These are phyloP conservation scores for Pseudopyrenochaeta lycopersici DNA, from an alignment of 2,329 filamentous ascomycete genomes.

Conservation along the genomic window DNA sequence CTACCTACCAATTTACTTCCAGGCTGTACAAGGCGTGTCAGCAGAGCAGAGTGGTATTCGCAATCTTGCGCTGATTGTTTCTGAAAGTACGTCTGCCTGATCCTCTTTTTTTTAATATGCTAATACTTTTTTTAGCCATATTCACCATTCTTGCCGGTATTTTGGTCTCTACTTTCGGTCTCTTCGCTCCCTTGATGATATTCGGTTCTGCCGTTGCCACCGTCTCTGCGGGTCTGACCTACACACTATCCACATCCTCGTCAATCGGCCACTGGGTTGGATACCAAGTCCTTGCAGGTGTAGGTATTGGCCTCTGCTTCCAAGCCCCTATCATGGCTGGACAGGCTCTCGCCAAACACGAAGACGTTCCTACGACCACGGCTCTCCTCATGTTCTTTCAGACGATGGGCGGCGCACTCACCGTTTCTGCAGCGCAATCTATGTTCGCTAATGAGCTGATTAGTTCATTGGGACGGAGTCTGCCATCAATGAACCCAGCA, in stretches of 20 bases:
- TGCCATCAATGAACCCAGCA: constrained; percentile 29
- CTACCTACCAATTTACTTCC: constrained; percentile 61
- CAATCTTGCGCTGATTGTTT: constrained; percentile 54
- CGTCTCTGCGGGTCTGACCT: constrained; percentile 53
- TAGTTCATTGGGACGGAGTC: constrained; percentile 36
- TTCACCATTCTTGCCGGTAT: constrained; percentile 39
- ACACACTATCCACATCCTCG: constrained; percentile 51
- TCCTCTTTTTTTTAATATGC: too few species aligned
- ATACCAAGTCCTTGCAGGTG: constrained; percentile 56
- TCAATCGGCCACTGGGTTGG: constrained; percentile 54
- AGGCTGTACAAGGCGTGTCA: constrained; percentile 48
- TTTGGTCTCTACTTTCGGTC: constrained; percentile 44
- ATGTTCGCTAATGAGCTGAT: constrained; percentile 46
- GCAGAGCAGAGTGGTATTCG: constrained; percentile 52
- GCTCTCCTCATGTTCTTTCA: constrained; percentile 36
- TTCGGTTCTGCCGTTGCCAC: constrained; percentile 39
- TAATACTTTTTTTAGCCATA: constrained; percentile 14
- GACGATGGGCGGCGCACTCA: constrained; percentile 53
- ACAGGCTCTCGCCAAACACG: constrained; percentile 29
- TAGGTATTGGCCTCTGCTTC: constrained; percentile 43
- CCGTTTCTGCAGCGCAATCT: constrained; percentile 50
- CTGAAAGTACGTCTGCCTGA: background rate
- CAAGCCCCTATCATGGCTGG: constrained; percentile 45
- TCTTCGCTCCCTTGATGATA: constrained; percentile 38
- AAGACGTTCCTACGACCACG: constrained; percentile 6